These are phyloP conservation scores for Gynostemma pentaphyllum DNA, from an alignment of 306 rosid genomes.

Conservation along the genomic window DNA sequence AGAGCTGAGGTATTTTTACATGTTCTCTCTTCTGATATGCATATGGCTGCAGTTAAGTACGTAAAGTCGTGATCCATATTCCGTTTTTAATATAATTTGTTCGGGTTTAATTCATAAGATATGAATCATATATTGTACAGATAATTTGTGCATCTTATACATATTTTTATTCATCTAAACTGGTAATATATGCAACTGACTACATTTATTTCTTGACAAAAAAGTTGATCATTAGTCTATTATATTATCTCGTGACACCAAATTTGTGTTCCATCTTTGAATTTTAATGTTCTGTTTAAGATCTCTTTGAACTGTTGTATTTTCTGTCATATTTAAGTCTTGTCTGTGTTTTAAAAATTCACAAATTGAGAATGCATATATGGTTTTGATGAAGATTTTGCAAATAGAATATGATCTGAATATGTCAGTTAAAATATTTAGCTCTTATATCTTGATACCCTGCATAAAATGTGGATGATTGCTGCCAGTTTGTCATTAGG, in stretches of 20 bases:
- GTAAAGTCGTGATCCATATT: neutral
- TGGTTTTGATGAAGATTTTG: neutral
- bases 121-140: neutral
- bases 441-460: too few species aligned
- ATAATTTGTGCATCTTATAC: neutral
- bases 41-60: neutral
- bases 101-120: neutral
- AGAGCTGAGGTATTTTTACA: slow-evolving; percentile 44
- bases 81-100: neutral
- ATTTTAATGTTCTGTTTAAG: neutral
- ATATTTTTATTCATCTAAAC: neutral
- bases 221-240: neutral
- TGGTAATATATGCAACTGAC: neutral
- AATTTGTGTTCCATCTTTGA: neutral
- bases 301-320: neutral
- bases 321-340: neutral
- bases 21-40: neutral
- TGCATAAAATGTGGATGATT: too few species aligned
- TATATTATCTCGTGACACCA: neutral
- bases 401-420: neutral
- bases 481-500: too few species aligned
- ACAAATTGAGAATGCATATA: too few species aligned
- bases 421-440: neutral
- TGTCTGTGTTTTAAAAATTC: too few species aligned
- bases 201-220: neutral